Percentiles rank a stretch among this genome's conserved stretches.
These are phyloP conservation scores for Multifurca ochricompacta DNA, from an alignment of 768 basidiomycete genomes.

Conservation along the genomic window DNA sequence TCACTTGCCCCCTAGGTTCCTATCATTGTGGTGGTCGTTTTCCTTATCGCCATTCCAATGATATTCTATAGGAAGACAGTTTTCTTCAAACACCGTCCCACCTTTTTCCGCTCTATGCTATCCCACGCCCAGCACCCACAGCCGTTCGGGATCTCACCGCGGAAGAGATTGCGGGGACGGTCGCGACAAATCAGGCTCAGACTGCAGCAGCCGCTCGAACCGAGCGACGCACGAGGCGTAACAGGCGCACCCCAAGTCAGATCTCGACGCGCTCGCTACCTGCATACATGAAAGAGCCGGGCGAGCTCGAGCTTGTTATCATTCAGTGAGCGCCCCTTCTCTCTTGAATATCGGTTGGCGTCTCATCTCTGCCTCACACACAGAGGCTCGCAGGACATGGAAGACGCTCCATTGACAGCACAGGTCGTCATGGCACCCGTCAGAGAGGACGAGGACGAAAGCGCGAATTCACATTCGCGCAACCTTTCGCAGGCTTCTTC, in stretches of 20 bases:
- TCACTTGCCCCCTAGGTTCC: constrained; percentile 10
- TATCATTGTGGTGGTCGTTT: constrained; percentile 8
- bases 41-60: constrained; percentile 1
- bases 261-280: constrained; percentile 73
- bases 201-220: neutral
- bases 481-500: constrained; percentile 12
- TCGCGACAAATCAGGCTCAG: constrained; percentile 1
- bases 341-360: neutral
- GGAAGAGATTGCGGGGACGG: constrained; percentile 15
- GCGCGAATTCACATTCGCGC: constrained; percentile 15
- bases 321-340: constrained; percentile 31
- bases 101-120: neutral
- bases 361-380: constrained; percentile 1
- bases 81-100: neutral
- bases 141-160: constrained; percentile 19
- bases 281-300: constrained; percentile 77
- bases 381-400: constrained; percentile 48
- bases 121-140: neutral
- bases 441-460: constrained; percentile 23
- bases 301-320: constrained; percentile 74
- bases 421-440: constrained; percentile 30
- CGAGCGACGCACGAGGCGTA: constrained; percentile 31
- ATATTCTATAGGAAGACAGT: neutral
- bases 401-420: constrained; percentile 41
- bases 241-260: constrained; percentile 65